Percentiles rank a stretch among this genome's conserved stretches.
phyloP scores from a whole-genome alignment of 2,329 filamentous ascomycete species.

The Pseudodiploospora longispora region DNA sequence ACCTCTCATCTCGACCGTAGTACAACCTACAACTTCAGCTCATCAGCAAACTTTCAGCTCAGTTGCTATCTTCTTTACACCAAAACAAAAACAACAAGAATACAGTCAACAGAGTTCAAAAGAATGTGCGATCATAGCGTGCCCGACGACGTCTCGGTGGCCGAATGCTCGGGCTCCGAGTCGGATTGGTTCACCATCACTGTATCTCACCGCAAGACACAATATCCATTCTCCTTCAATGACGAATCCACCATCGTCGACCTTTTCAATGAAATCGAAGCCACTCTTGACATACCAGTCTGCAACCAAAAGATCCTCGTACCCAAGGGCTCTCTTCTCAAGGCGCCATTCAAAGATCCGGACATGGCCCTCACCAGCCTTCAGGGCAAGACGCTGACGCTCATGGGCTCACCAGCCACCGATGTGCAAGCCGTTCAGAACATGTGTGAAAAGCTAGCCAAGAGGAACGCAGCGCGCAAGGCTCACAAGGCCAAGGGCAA shows the following conservation, averaged over 20 bases:
- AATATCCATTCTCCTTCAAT: constrained; percentile 36
- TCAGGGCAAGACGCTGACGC: constrained; percentile 50
- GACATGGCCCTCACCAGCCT: constrained; percentile 40
- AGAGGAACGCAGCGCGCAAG: constrained; percentile 35
- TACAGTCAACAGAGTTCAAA: too few relatives aligned
- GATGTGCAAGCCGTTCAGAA: constrained; percentile 48
- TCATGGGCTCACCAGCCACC: constrained; percentile 55
- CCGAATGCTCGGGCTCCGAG: background rate
- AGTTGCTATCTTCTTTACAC: too few relatives aligned
- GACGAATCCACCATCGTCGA: constrained; percentile 44
- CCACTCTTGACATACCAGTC: constrained; percentile 48
- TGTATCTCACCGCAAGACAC: constrained; percentile 38
- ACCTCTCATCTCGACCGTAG: too few relatives aligned
- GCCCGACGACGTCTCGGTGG: constrained; percentile 10
- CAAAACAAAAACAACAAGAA: too few relatives aligned
- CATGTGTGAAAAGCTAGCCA: constrained; percentile 40
- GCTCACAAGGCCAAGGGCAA: constrained; percentile 21
- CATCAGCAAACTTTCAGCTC: too few relatives aligned
- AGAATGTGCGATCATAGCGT: background rate
- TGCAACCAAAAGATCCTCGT: constrained; percentile 62
- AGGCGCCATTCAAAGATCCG: constrained; percentile 54
- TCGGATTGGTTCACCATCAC: constrained; percentile 31
- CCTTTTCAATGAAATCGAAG: constrained; percentile 51
- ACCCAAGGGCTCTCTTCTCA: constrained; percentile 57
- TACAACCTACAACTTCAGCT: too few relatives aligned